Percentiles rank a stretch among this genome's conserved stretches.
These are phyloP conservation scores for Trichoderma erinaceum DNA, from an alignment of 495 filamentous ascomycete genomes.

Conservation along the genomic window DNA sequence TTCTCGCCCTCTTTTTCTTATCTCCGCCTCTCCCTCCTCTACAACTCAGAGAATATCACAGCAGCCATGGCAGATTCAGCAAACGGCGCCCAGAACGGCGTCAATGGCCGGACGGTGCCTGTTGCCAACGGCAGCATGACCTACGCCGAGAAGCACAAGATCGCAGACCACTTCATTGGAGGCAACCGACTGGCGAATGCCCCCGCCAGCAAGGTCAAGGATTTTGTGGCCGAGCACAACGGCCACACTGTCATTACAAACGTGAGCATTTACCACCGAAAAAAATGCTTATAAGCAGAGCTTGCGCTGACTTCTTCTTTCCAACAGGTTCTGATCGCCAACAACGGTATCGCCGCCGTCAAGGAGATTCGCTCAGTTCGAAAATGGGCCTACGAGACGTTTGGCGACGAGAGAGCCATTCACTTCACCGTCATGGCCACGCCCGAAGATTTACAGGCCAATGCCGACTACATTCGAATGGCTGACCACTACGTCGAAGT, in stretches of 20 bases:
- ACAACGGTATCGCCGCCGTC: slow-evolving; percentile 99
- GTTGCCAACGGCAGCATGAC: slow-evolving; percentile 45
- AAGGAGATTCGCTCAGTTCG: slow-evolving; percentile 97
- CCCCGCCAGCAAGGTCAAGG: slow-evolving; percentile 73
- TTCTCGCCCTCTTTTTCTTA: neutral
- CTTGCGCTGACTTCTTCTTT: slow-evolving; percentile 16
- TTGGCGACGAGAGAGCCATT: slow-evolving; percentile 95
- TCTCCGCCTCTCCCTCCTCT: slow-evolving; percentile 11
- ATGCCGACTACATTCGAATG: slow-evolving; percentile 99
- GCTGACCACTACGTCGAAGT: slow-evolving; percentile 99
- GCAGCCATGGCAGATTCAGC: slow-evolving; percentile 42
- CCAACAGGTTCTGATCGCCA: slow-evolving; percentile 88
- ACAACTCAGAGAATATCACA: slow-evolving; percentile 10
- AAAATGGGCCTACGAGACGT: slow-evolving; percentile 99
- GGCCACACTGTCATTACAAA: slow-evolving; percentile 97
- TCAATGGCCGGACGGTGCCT: slow-evolving; percentile 33
- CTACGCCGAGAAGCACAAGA: slow-evolving; percentile 67
- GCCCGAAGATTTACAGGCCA: slow-evolving; percentile 95
- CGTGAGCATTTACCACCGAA: slow-evolving; percentile 48
- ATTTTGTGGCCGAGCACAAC: slow-evolving; percentile 83
- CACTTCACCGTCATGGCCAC: slow-evolving; percentile 99
- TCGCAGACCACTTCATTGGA: slow-evolving; percentile 91
- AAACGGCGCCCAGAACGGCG: slow-evolving; percentile 35
- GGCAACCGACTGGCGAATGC: slow-evolving; percentile 81
- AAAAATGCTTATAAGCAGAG: neutral